A percentile compares a stretch with the other conserved stretches of the same genome.
phyloP scores from a whole-genome alignment of 495 filamentous ascomycete genomes.

The Penicillium salamii region DNA sequence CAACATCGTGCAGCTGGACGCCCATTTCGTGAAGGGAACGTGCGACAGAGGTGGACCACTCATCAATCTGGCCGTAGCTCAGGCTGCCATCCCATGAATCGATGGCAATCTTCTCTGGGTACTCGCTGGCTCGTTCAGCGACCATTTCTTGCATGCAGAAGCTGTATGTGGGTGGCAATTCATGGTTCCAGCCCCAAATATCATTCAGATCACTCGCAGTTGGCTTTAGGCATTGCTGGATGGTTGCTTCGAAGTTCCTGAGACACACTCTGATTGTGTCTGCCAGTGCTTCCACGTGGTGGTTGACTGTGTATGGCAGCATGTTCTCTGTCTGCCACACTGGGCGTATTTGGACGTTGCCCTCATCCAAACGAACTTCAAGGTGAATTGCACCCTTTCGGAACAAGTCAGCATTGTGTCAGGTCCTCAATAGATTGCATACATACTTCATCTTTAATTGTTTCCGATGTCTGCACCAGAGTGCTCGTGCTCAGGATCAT shows the following conservation, averaged over 20 bases:
- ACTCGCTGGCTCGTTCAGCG: constrained; percentile 25
- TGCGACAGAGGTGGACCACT: constrained; percentile 32
- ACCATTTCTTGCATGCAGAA: constrained; percentile 50
- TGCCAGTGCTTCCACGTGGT: constrained; percentile 26
- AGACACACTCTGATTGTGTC: constrained; percentile 32
- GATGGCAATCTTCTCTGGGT: constrained; percentile 38
- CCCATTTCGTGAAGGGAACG: constrained; percentile 22
- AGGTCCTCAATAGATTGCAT: background rate
- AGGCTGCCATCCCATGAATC: constrained; percentile 48
- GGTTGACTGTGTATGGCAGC: constrained; percentile 31
- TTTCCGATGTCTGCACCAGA: constrained; percentile 15
- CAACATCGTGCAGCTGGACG: constrained; percentile 29
- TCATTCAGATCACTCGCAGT: constrained; percentile 27
- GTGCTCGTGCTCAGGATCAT: constrained; percentile 33
- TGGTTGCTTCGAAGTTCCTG: constrained; percentile 12
- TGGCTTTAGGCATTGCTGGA: constrained; percentile 26
- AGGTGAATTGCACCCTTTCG: constrained; percentile 25
- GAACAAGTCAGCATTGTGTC: background rate
- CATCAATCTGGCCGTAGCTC: constrained; percentile 44
- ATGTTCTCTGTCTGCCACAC: constrained; percentile 27
- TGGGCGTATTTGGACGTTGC: constrained; percentile 25
- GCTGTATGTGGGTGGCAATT: constrained; percentile 26
- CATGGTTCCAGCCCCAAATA: constrained; percentile 35
- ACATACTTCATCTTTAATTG: constrained; percentile 27
- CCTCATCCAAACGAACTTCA: constrained; percentile 22